Evolutionary conservation across 768 basidiomycete species (phyloP), one percentile per base, ranked within the genome.

Genomic region (Krasilnikovozyma curviuscula): DNA sequence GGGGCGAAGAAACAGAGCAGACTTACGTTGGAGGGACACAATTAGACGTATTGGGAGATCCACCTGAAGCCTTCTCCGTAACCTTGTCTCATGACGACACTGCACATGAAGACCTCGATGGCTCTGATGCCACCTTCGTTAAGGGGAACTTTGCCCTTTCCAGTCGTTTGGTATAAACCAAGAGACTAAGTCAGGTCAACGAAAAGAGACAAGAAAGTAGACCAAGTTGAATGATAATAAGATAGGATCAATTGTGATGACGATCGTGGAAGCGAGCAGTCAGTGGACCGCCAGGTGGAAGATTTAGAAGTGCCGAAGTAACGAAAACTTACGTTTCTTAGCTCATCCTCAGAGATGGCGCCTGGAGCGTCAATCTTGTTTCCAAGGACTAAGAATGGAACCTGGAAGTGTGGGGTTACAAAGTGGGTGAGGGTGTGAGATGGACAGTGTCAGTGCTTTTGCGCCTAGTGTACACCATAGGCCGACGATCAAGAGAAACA

Each of bases 311-410:
- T n/a, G n/a, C n/a, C n/a, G n/a, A n/a, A n/a, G n/a, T n/a, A n/a
- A n/a, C n/a, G n/a, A n/a, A n/a, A n/a, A n/a, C n/a, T n/a, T n/a
- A n/a, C n/a, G 61, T 95, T 85, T 62, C 93, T 79, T 55, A 98
- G 70, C 65, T 98, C 88, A 61, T 98, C 91, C 67, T 98, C 93
- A 53, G 81, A 84, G 54, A 98, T 89, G 32, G 93, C 93, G 32
- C 88, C 86, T 5, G 81, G 77, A n/a, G 89, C 89, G 61, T 97
- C 93, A 60, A 98, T 98, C 76, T 98, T 97, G 75, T 98, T 98
- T 37, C 93, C 93, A 40, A 97, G 79, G 51, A 98, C 76, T 48
- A 98, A 76, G 81, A 98, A 97, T 38, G 93, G 93, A 29, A 98
- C 91, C 49, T 50, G 37, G 9, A 44, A 28, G 23, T 3, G 7